Evolutionary conservation across 306 rosid species (phyloP).

Genomic region (Castanea sativa): DNA sequence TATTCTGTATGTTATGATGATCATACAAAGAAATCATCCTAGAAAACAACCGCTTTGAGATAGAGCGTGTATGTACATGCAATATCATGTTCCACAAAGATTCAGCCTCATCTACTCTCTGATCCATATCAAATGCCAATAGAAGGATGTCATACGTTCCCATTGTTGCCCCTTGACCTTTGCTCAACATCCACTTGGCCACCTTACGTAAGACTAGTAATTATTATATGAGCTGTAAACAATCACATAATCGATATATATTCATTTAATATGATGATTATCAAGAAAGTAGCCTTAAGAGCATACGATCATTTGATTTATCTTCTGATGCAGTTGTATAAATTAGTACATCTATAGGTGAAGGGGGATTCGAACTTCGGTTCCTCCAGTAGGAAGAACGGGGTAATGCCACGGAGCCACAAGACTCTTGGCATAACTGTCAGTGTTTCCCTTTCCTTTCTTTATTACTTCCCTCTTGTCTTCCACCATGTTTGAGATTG

Average conservation of each 20-base stretch:
- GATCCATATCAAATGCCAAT: slow-evolving; percentile 80
- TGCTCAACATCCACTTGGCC: slow-evolving; percentile 97
- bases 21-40: slow-evolving; percentile 83
- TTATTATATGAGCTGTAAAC: background rate
- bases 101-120: slow-evolving; percentile 91
- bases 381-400: too few relatives aligned
- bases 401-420: too few relatives aligned
- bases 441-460: background rate
- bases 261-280: background rate
- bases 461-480: background rate
- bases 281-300: background rate
- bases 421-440: background rate
- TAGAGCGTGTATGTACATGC: slow-evolving; percentile 64
- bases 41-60: slow-evolving; percentile 76
- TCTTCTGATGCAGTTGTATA: background rate
- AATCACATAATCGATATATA: background rate
- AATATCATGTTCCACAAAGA: slow-evolving; percentile 94
- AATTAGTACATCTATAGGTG: background rate
- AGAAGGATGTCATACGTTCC: slow-evolving; percentile 89
- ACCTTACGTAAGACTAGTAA: slow-evolving; percentile 45
- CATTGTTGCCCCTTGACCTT: slow-evolving; percentile 94
- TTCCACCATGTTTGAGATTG: background rate
- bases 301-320: background rate
- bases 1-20: slow-evolving; percentile 63
- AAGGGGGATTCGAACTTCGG: too few relatives aligned